Base-by-base conservation (phyloP, 2,329 filamentous ascomycete species). In the Colletotrichum liaoningense region DNA sequence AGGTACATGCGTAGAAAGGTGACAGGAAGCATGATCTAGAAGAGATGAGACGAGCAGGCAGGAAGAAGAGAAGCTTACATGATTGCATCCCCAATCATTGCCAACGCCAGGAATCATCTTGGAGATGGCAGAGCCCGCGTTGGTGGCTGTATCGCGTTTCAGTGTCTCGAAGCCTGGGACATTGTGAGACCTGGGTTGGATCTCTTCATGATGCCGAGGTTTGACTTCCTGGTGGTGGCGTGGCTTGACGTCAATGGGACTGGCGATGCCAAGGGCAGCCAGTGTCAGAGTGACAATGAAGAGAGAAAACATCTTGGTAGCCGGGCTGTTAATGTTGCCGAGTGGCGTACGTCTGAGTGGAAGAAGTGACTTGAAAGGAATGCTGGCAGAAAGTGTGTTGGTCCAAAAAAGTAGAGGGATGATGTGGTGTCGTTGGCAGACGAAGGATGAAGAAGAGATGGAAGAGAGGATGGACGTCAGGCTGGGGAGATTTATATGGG, bases 61-160 rank as follows among this genome's bases (percentile, higher is more conserved):
- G 33, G 28, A 24, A 3, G 8, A 12, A 33, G 22, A 49, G 12
- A 28, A 28, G 19, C 67, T 52, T 24, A 70, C 68, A 2, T 42
- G 11, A n/a, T 38, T 55, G 63, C 68, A 71, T 30, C 16, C 16
- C 68, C 68, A 71, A 11, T 60, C 54, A 7, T 22, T 67, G 1
- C 68, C 68, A 33, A 67, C 49, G 33, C 55, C 55, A 2, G 68
- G 68, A 14, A 71, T 71, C 30, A 46, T 67, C 30, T 33, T 63
- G 24, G 49, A 16, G 30, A 9, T 5, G 8, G 16, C 28, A 14
- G 49, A 30, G 2, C 11, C 35, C 28, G 35, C 60, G 4, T 70
- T 28, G 12, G 16, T n/a, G 26, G 35, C 2, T 22, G n/a, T 12
- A 14, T 38, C 1, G 24, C 12, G 4, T 16, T 54, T n/a, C 54